A percentile compares a stretch with the other conserved stretches of the same genome.
These are phyloP conservation scores for Botryotinia convoluta DNA, from an alignment of 2,329 filamentous ascomycete genomes.

Conservation along the genomic window DNA sequence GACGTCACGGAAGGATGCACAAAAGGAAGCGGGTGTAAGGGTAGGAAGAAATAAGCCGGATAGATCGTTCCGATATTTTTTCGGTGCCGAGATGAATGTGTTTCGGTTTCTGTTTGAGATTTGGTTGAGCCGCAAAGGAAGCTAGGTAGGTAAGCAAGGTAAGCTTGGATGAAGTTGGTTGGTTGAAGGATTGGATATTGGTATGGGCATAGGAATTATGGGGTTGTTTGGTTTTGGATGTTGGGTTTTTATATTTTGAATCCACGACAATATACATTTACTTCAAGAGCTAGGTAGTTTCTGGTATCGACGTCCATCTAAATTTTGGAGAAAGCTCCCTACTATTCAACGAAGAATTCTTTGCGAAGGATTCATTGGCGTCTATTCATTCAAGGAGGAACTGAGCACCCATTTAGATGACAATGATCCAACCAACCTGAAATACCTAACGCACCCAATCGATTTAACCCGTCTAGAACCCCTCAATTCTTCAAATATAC, in stretches of 20 bases:
- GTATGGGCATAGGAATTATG: background rate
- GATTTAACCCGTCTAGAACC: background rate
- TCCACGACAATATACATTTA: background rate
- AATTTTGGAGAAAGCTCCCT: background rate
- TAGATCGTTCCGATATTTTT: background rate
- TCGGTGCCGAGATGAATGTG: background rate
- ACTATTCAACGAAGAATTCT: background rate
- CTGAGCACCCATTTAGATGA: background rate
- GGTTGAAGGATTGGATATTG: background rate
- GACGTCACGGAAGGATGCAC: conserved; percentile 2
- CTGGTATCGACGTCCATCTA: background rate
- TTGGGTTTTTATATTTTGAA: background rate
- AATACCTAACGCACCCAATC: no score
- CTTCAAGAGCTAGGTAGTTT: background rate
- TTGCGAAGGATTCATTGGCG: background rate
- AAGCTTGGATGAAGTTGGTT: background rate
- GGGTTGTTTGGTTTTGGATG: background rate
- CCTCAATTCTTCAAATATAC: background rate
- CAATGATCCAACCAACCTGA: background rate
- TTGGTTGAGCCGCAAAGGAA: background rate
- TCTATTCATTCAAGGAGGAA: background rate
- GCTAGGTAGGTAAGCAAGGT: background rate
- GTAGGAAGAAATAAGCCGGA: background rate
- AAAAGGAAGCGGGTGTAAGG: background rate
- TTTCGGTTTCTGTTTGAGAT: background rate